Percentiles rank a stretch among this genome's conserved stretches.
phyloP scores from a whole-genome alignment of 306 rosid species.

The Glycine tomentella region DNA sequence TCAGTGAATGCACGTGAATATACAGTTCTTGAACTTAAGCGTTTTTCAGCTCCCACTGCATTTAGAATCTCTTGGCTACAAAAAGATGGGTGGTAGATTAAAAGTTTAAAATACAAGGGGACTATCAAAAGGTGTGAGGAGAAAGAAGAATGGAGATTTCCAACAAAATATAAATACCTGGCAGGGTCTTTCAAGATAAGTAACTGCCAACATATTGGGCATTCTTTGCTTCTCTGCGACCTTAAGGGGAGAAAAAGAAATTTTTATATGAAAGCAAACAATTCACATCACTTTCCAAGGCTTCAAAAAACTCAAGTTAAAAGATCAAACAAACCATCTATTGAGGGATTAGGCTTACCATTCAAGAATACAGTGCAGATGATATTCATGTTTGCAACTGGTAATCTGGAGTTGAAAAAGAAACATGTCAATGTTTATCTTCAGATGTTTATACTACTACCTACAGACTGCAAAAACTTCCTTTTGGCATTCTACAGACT shows the following conservation, averaged over 20 bases:
- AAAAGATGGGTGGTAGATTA: slow-evolving; percentile 13
- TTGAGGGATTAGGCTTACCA: slow-evolving; percentile 54
- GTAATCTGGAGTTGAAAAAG: slow-evolving; percentile 64
- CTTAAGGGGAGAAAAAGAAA: slow-evolving; percentile 35
- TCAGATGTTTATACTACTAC: not conserved
- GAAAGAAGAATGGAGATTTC: not conserved
- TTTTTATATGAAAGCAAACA: not conserved
- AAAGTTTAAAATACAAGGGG: not conserved
- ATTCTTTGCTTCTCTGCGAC: slow-evolving; percentile 77
- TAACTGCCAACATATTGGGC: slow-evolving; percentile 78
- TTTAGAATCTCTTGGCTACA: slow-evolving; percentile 75
- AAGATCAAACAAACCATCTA: not conserved
- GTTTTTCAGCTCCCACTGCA: slow-evolving; percentile 66
- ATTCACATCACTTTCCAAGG: not conserved
- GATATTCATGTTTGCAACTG: slow-evolving; percentile 83
- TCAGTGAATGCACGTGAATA: slow-evolving; percentile 49
- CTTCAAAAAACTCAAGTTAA: not conserved
- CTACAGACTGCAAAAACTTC: not conserved
- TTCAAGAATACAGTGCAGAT: slow-evolving; percentile 85
- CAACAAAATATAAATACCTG: slow-evolving; percentile 51
- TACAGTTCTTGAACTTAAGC: slow-evolving; percentile 49
- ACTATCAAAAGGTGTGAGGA: not conserved
- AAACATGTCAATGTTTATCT: slow-evolving; percentile 16
- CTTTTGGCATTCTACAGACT: not conserved
- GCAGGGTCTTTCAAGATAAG: slow-evolving; percentile 69